Conservation (phyloP, 2,329 filamentous ascomycete species). For the Albifimbria verrucaria region DNA sequence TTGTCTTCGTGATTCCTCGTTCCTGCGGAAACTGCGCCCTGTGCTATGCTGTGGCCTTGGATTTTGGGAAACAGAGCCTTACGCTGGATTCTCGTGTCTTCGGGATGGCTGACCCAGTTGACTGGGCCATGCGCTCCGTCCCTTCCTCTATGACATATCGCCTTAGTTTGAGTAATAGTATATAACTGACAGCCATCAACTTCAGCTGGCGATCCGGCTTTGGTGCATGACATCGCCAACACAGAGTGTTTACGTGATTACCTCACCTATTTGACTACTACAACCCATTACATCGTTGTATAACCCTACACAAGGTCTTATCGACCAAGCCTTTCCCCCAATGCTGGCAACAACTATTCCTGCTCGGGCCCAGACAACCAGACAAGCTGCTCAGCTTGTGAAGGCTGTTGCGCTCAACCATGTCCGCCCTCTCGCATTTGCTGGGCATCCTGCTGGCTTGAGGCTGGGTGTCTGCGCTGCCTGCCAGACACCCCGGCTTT, state of each 20-base stretch:
- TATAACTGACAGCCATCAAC: background rate
- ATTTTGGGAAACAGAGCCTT: too few species aligned
- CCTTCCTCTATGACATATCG: background rate
- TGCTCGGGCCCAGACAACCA: background rate
- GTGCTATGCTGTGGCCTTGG: too few species aligned
- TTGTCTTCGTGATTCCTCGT: background rate
- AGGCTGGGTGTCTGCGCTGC: constrained; percentile 11
- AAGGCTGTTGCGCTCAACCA: background rate
- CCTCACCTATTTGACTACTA: background rate
- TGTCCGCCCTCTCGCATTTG: background rate
- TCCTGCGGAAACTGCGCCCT: background rate
- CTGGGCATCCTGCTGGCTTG: constrained; percentile 2
- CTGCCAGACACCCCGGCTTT: constrained; percentile 28
- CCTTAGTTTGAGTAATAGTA: background rate
- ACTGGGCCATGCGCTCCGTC: background rate
- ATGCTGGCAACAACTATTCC: background rate
- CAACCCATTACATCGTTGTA: too few species aligned
- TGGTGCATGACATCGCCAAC: background rate
- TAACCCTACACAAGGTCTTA: background rate
- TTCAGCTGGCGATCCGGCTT: background rate
- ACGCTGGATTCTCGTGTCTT: background rate
- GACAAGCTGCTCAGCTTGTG: background rate
- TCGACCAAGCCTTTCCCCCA: background rate
- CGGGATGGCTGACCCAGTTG: background rate
- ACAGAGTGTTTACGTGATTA: background rate